phyloP scores from a whole-genome alignment of 768 basidiomycete genomes.

The Rhizopogon roseolus region DNA sequence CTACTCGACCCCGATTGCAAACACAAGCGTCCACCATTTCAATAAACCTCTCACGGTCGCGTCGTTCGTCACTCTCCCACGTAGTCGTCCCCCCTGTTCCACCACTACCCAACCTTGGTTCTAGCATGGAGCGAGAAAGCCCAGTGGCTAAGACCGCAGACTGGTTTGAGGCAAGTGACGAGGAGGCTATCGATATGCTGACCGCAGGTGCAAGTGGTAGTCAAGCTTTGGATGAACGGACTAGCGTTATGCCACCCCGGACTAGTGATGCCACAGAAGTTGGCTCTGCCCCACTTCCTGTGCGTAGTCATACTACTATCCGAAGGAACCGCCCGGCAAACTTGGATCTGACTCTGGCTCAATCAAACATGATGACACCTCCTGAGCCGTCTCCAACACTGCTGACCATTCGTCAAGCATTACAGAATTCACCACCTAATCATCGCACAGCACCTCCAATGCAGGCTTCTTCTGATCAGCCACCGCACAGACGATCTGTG shows the following conservation, averaged over 20 bases:
- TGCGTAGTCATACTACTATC: conserved; percentile 25
- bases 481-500: conserved; percentile 34
- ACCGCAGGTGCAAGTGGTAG: conserved; percentile 81
- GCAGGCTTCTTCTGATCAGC: conserved; percentile 12
- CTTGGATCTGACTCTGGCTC: conserved; percentile 52
- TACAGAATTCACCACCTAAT: conserved; percentile 42
- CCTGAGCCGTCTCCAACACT: conserved; percentile 59
- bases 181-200: conserved; percentile 80
- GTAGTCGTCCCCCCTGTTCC: conserved; percentile 47
- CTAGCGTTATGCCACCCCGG: conserved; percentile 45
- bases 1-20: conserved; percentile 27
- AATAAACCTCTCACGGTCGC: conserved; percentile 39
- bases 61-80: conserved; percentile 52
- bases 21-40: conserved; percentile 39
- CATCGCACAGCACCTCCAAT: conserved; percentile 16
- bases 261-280: conserved; percentile 16
- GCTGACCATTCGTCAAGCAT: conserved; percentile 60
- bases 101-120: conserved; percentile 31
- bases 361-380: conserved; percentile 29
- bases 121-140: conserved; percentile 28
- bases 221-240: conserved; percentile 78
- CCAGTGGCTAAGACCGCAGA: conserved; percentile 51
- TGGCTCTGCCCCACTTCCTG: conserved; percentile 20
- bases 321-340: conserved; percentile 63
- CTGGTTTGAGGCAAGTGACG: conserved; percentile 81